A percentile compares a stretch with the other conserved stretches of the same genome.
phyloP scores from a whole-genome alignment of 176 grass and related monocot genomes.

The Areca catechu region DNA sequence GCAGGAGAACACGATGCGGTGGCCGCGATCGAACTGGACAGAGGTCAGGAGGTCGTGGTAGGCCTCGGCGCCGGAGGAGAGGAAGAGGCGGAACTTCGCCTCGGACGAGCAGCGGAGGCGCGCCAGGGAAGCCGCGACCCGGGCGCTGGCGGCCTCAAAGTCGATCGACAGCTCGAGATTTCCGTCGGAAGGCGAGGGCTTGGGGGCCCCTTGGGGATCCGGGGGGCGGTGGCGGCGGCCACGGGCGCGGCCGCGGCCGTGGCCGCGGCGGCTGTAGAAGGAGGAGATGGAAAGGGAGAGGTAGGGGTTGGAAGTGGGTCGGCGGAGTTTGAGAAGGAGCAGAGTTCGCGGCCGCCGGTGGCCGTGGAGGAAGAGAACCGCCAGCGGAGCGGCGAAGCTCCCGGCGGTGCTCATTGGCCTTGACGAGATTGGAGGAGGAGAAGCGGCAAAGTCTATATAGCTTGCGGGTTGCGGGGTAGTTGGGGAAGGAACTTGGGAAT shows the following conservation, averaged over 20 bases:
- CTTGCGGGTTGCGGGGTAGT: too few species aligned
- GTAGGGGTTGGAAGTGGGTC: neutral
- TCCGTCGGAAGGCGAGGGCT: slow-evolving; percentile 11
- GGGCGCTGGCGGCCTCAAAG: neutral
- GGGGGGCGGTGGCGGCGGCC: slow-evolving; percentile 20
- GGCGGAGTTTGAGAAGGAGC: neutral
- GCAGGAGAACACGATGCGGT: slow-evolving; percentile 53
- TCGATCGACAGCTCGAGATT: slow-evolving; percentile 10
- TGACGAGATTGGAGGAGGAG: too few species aligned
- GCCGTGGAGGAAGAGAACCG: slow-evolving; percentile 6
- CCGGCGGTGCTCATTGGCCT: neutral
- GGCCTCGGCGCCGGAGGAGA: slow-evolving; percentile 34
- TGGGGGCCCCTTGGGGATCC: slow-evolving; percentile 18
- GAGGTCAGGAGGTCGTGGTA: slow-evolving; percentile 44
- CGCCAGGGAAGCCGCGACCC: slow-evolving; percentile 19
- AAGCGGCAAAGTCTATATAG: too few species aligned
- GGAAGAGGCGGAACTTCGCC: slow-evolving; percentile 37
- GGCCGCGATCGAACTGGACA: slow-evolving; percentile 34
- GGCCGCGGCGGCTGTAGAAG: neutral
- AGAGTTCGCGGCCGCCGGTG: neutral
- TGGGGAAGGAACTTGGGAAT: too few species aligned
- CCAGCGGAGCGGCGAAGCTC: neutral
- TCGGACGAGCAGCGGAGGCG: slow-evolving; percentile 33
- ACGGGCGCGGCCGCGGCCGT: neutral
- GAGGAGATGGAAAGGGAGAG: neutral